phyloP scores from a whole-genome alignment of 441 rosid genomes.

The Kokia cookei region DNA sequence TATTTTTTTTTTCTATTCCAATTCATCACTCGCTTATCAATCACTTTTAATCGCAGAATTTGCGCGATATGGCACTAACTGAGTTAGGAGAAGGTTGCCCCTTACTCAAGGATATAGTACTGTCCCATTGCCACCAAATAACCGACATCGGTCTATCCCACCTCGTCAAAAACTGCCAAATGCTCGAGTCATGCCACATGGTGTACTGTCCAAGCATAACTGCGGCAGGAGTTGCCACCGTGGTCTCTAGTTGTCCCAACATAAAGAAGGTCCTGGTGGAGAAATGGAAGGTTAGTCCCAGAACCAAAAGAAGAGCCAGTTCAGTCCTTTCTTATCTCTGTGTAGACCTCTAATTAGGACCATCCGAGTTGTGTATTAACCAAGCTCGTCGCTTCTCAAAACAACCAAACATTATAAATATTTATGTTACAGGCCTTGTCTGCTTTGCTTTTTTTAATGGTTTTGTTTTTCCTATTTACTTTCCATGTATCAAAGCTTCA shows the following conservation, averaged over 20 bases:
- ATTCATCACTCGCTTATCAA: not conserved
- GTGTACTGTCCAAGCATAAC: conserved; percentile 81
- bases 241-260: conserved; percentile 74
- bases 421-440: not conserved
- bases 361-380: not conserved
- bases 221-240: conserved; percentile 71
- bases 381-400: not conserved
- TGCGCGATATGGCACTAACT: conserved; percentile 68
- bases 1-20: not conserved
- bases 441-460: not conserved
- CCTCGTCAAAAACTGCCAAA: conserved; percentile 53
- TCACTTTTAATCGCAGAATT: conserved; percentile 31
- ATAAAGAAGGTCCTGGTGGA: conserved; percentile 78
- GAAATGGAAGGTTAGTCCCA: conserved; percentile 78
- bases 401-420: not conserved
- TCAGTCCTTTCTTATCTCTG: conserved; percentile 68
- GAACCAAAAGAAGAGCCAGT: conserved; percentile 73
- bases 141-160: conserved; percentile 71
- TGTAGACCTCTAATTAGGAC: conserved; percentile 46
- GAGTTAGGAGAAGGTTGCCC: conserved; percentile 90
- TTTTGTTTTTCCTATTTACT: not conserved
- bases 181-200: conserved; percentile 75
- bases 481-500: not conserved
- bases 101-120: conserved; percentile 60
- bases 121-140: conserved; percentile 75